These are phyloP conservation scores for Wallacemonas sp. DNA, from an alignment of 208 protist species.

Conservation along the genomic window DNA sequence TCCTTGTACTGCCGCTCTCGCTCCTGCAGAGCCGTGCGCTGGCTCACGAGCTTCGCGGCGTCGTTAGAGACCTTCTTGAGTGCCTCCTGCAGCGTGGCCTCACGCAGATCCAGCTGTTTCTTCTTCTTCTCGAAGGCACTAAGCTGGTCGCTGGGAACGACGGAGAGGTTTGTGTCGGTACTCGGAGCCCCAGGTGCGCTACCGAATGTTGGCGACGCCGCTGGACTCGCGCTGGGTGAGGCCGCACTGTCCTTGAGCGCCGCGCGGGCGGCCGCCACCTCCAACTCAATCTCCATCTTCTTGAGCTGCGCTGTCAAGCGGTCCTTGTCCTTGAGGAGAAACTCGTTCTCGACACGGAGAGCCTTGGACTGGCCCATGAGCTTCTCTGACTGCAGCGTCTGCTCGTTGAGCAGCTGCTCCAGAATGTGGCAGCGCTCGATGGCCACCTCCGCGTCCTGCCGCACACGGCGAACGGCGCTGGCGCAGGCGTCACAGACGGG, in stretches of 20 bases:
- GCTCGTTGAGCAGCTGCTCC: slow-evolving; percentile 51
- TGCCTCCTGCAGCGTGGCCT: slow-evolving; percentile 64
- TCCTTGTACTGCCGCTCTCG: slow-evolving; percentile 26
- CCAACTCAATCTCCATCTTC: slow-evolving; percentile 36
- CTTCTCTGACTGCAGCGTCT: slow-evolving; percentile 41
- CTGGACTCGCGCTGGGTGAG: slow-evolving; percentile 6
- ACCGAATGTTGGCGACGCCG: slow-evolving; percentile 11
- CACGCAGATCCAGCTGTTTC: slow-evolving; percentile 47
- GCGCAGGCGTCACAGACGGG: slow-evolving; percentile 55
- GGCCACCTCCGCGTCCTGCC: slow-evolving; percentile 48
- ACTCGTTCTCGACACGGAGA: slow-evolving; percentile 54
- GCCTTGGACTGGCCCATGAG: slow-evolving; percentile 37
- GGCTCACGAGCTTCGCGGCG: slow-evolving; percentile 38
- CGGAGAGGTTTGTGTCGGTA: neutral
- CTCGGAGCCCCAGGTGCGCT: neutral
- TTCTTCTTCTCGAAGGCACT: slow-evolving; percentile 34
- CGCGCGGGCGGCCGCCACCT: slow-evolving; percentile 27
- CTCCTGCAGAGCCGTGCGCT: slow-evolving; percentile 47
- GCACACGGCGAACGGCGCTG: slow-evolving; percentile 30
- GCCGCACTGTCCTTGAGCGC: neutral
- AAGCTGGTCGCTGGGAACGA: slow-evolving; percentile 15
- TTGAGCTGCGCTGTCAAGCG: slow-evolving; percentile 35
- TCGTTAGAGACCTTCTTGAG: slow-evolving; percentile 64
- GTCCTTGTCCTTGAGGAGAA: slow-evolving; percentile 37
- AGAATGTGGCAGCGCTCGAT: slow-evolving; percentile 46